phyloP scores from a whole-genome alignment of 202 grass and related monocot genomes.

The Elaeis oleifera region DNA sequence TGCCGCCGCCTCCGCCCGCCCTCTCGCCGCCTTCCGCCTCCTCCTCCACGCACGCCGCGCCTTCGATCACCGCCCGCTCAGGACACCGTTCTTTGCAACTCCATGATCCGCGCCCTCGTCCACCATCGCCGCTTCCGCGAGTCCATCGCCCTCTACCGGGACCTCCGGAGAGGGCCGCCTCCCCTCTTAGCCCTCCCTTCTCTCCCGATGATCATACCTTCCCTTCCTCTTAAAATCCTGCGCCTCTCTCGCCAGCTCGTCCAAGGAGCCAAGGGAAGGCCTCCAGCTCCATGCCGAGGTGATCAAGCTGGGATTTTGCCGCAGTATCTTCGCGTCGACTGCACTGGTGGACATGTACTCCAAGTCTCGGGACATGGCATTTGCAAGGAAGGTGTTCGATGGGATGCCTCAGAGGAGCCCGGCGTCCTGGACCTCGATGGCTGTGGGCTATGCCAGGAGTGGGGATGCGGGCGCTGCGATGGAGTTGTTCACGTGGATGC shows the following conservation, averaged over 20 bases:
- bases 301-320: constrained; percentile 23
- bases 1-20: background rate
- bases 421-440: constrained; percentile 22
- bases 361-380: constrained; percentile 1
- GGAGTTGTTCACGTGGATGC: constrained; percentile 20
- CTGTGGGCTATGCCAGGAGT: constrained; percentile 14
- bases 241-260: background rate
- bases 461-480: constrained; percentile 12
- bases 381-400: constrained; percentile 18
- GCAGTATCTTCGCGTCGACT: constrained; percentile 12
- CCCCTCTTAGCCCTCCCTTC: background rate
- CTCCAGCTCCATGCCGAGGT: constrained; percentile 19
- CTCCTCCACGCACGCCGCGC: constrained; percentile 7
- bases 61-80: constrained; percentile 13
- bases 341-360: constrained; percentile 19
- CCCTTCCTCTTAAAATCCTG: constrained; percentile 20
- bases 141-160: constrained; percentile 10
- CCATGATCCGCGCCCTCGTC: constrained; percentile 13
- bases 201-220: constrained; percentile 23
- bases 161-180: background rate
- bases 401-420: constrained; percentile 8
- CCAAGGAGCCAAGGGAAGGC: constrained; percentile 1
- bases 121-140: constrained; percentile 10
- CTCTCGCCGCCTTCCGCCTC: background rate
- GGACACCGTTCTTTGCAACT: constrained; percentile 11